These are phyloP conservation scores for Vickermania ingenoplastis DNA, from an alignment of 208 protist genomes.

Conservation along the genomic window DNA sequence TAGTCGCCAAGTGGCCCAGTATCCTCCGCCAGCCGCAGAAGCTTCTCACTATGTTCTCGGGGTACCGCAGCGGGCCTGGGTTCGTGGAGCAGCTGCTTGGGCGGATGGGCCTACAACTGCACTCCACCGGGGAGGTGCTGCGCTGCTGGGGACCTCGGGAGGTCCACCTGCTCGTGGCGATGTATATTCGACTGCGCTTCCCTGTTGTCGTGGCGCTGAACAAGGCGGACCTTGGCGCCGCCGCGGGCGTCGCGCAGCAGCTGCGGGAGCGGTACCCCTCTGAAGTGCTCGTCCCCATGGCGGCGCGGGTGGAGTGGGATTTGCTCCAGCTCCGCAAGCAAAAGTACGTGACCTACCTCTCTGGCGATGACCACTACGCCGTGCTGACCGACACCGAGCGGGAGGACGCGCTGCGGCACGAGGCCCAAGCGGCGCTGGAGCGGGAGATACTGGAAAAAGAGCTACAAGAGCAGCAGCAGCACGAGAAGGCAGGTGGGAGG, in stretches of 20 bases:
- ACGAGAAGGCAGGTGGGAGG: no score
- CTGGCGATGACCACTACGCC: slow-evolving; percentile 22
- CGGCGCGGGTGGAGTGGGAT: slow-evolving; percentile 66
- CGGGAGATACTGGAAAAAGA: no score
- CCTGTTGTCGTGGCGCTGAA: slow-evolving; percentile 89
- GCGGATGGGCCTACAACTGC: slow-evolving; percentile 19
- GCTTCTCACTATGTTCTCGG: slow-evolving; percentile 87
- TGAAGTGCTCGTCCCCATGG: slow-evolving; percentile 71
- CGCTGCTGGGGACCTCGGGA: slow-evolving; percentile 48
- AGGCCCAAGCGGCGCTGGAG: no score
- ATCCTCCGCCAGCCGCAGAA: slow-evolving; percentile 50
- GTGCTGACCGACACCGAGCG: background rate
- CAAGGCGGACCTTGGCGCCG: slow-evolving; percentile 78
- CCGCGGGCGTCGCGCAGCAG: slow-evolving; percentile 19
- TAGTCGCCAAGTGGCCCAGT: slow-evolving; percentile 71
- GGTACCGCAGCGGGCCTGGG: slow-evolving; percentile 72
- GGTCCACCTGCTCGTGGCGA: slow-evolving; percentile 84
- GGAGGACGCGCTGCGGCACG: background rate
- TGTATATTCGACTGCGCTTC: slow-evolving; percentile 86
- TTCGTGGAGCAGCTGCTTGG: slow-evolving; percentile 68
- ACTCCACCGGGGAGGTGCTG: slow-evolving; percentile 9
- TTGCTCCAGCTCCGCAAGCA: slow-evolving; percentile 49
- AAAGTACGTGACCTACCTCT: slow-evolving; percentile 48
- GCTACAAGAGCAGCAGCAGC: no score
- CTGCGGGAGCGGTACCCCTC: slow-evolving; percentile 51